Conservation (phyloP, 495 filamentous ascomycete species). For the Haplographium delicatum region DNA sequence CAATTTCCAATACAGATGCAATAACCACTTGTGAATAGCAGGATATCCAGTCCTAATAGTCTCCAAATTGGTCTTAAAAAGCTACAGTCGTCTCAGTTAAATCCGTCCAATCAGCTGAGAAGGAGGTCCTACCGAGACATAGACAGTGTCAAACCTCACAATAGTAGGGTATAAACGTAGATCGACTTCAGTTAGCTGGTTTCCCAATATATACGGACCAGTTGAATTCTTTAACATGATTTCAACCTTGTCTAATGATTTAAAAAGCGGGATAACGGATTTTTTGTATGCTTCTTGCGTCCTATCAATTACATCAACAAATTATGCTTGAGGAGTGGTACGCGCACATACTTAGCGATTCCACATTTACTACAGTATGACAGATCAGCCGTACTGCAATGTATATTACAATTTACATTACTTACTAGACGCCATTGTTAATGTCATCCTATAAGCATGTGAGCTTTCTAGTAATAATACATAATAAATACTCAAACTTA, state of each 20-base stretch:
- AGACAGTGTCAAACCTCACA: slow-evolving; percentile 62
- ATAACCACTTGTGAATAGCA: slow-evolving; percentile 60
- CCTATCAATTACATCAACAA: slow-evolving; percentile 36
- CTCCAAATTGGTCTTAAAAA: slow-evolving; percentile 52
- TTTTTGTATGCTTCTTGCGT: slow-evolving; percentile 60
- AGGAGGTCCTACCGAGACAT: slow-evolving; percentile 31
- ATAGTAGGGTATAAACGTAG: slow-evolving; percentile 60
- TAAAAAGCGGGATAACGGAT: slow-evolving; percentile 55
- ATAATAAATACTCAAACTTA: slow-evolving; percentile 47
- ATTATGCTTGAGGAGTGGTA: slow-evolving; percentile 36
- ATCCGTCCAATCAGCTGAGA: neutral
- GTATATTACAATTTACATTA: neutral
- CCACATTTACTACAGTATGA: neutral
- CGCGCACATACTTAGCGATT: neutral
- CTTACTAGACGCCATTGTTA: slow-evolving; percentile 38
- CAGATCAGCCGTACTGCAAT: too few species aligned
- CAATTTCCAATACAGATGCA: slow-evolving; percentile 65
- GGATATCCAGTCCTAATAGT: slow-evolving; percentile 71
- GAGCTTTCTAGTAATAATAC: neutral
- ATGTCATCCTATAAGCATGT: slow-evolving; percentile 49
- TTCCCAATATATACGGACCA: slow-evolving; percentile 59
- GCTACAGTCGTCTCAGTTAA: neutral
- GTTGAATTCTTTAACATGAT: slow-evolving; percentile 31
- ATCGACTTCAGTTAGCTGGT: slow-evolving; percentile 63
- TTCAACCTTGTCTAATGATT: slow-evolving; percentile 59